phyloP scores from a whole-genome alignment of 1,139 yeast species.

The Taiozyma sp. region DNA sequence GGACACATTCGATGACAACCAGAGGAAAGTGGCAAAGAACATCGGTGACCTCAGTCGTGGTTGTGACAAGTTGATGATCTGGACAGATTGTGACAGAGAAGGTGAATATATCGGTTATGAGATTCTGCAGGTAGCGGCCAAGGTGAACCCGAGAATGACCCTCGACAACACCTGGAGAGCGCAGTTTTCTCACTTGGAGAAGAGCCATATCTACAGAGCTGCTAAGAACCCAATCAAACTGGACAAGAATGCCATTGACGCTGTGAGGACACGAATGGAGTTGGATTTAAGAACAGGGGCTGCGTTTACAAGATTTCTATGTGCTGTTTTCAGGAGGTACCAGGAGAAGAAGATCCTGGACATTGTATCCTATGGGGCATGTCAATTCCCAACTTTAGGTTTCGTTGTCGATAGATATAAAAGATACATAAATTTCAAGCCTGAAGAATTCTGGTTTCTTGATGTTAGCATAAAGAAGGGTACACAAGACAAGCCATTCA shows the following conservation, averaged over 20 bases:
- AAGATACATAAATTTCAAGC: slow-evolving; percentile 62
- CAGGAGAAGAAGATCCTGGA: slow-evolving; percentile 20
- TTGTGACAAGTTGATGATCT: slow-evolving; percentile 70
- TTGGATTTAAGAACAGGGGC: slow-evolving; percentile 88
- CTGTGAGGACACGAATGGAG: slow-evolving; percentile 84
- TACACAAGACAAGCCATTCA: slow-evolving; percentile 20
- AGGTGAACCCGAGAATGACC: slow-evolving; percentile 45
- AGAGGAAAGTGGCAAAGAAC: slow-evolving; percentile 58
- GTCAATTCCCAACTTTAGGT: slow-evolving; percentile 96
- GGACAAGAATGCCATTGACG: slow-evolving; percentile 70
- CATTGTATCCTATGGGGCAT: slow-evolving; percentile 78
- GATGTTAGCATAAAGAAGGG: slow-evolving; percentile 45
- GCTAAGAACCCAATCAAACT: slow-evolving; percentile 63
- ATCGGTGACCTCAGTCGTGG: slow-evolving; percentile 60
- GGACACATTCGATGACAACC: slow-evolving; percentile 36
- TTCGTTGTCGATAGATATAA: slow-evolving; percentile 93
- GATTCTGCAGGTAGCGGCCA: slow-evolving; percentile 61
- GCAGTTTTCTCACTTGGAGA: slow-evolving; percentile 81
- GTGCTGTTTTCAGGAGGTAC: slow-evolving; percentile 21
- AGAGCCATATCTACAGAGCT: slow-evolving; percentile 68
- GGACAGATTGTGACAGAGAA: slow-evolving; percentile 99
- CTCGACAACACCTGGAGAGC: slow-evolving; percentile 61
- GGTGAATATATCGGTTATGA: slow-evolving; percentile 97
- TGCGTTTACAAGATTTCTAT: slow-evolving; percentile 71
- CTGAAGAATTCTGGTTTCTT: slow-evolving; percentile 82